phyloP scores from a whole-genome alignment of 495 filamentous ascomycete species.

The Daldinia loculata region DNA sequence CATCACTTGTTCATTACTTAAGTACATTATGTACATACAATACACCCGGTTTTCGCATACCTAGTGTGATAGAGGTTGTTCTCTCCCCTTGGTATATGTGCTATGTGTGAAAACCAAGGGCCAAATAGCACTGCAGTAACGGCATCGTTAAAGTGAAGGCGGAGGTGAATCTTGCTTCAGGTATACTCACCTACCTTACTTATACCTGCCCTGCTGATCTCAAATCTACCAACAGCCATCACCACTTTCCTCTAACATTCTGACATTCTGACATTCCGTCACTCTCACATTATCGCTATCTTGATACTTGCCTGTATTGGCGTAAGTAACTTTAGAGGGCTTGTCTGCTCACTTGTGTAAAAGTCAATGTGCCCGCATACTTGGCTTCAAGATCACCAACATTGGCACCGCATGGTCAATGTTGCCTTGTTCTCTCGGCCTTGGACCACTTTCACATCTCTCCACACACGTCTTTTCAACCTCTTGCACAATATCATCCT shows the following conservation, averaged over 20 bases:
- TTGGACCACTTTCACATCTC: not conserved
- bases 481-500: not conserved
- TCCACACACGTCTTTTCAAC: not conserved
- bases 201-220: not conserved
- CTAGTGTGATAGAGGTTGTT: not conserved
- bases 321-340: not conserved
- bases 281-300: not conserved
- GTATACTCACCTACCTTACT: not conserved
- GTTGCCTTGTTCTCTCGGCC: not conserved
- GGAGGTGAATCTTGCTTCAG: not conserved
- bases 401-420: not conserved
- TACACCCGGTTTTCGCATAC: not conserved
- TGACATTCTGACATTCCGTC: not conserved
- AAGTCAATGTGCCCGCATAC: not conserved
- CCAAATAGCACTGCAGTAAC: not conserved
- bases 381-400: not conserved
- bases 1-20: not conserved
- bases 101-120: not conserved
- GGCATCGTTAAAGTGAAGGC: not conserved
- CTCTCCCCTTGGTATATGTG: not conserved
- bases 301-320: not conserved
- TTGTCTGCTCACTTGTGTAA: not conserved
- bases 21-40: not conserved
- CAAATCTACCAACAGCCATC: not conserved
- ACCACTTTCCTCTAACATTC: not conserved